Percentiles rank a stretch among this genome's conserved stretches.
These are phyloP conservation scores for Carnegiea gigantea DNA, from an alignment of 179 eudicot genomes.

Conservation along the genomic window DNA sequence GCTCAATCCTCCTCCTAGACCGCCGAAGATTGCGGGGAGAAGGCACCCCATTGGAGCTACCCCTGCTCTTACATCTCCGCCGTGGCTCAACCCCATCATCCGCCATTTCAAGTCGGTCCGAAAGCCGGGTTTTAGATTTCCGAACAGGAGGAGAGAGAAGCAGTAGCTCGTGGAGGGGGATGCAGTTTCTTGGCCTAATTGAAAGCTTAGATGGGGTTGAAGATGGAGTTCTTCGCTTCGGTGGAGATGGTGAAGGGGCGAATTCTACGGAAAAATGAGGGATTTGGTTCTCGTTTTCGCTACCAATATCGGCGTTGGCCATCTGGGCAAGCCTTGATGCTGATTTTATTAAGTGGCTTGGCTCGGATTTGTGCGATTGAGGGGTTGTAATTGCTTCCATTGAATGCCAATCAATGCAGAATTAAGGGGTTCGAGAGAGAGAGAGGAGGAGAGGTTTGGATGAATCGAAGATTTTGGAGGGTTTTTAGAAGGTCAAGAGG, in stretches of 20 bases:
- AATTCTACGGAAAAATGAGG: conserved; percentile 52
- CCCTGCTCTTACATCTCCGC: conserved; percentile 45
- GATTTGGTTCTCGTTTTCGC: conserved; percentile 28
- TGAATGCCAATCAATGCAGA: conserved; percentile 15
- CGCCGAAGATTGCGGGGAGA: conserved; percentile 66
- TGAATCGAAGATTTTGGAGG: conserved; percentile 7
- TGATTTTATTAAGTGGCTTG: conserved; percentile 45
- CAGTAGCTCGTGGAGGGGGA: conserved; percentile 62
- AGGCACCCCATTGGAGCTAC: conserved; percentile 29
- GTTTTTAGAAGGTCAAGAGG: conserved; percentile 13
- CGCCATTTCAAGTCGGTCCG: conserved; percentile 47
- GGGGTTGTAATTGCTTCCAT: conserved; percentile 62
- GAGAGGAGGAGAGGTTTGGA: conserved; percentile 10
- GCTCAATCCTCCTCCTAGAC: conserved; percentile 61
- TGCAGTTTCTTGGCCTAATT: conserved; percentile 38
- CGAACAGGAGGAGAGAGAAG: conserved; percentile 65
- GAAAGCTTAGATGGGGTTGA: conserved; percentile 42
- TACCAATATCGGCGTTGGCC: conserved; percentile 24
- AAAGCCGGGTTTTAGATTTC: conserved; percentile 56
- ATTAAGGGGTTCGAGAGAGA: not conserved
- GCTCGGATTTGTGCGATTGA: conserved; percentile 43
- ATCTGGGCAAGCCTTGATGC: conserved; percentile 58
- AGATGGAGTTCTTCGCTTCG: conserved; percentile 35
- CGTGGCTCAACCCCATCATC: conserved; percentile 49
- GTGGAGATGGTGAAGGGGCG: conserved; percentile 46